Evolutionary conservation across 345 rosid species (phyloP).

Genomic region (Eucalyptus pumila): DNA sequence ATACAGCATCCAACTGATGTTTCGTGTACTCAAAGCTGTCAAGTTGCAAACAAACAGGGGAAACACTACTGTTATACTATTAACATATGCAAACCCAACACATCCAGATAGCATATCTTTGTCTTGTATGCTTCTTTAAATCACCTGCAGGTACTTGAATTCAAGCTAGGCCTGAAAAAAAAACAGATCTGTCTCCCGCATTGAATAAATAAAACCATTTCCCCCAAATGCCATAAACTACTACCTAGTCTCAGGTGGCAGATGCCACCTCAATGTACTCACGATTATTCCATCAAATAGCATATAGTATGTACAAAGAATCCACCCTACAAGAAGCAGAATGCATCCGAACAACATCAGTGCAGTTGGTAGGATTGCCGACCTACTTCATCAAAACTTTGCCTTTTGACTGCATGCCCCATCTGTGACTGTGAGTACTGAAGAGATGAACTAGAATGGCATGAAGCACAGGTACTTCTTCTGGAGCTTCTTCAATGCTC

Average conservation of each 20-base stretch:
- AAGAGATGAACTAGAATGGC: slow-evolving; percentile 11
- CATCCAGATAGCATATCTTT: background rate
- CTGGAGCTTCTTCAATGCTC: background rate
- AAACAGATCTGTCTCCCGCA: background rate
- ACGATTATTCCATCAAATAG: background rate
- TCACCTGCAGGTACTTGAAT: background rate
- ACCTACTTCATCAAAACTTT: background rate
- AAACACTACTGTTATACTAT: background rate
- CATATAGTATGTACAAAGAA: background rate
- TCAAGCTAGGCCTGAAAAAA: background rate
- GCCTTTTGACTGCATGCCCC: background rate
- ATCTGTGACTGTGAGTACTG: background rate
- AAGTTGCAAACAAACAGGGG: background rate
- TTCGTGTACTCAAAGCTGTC: background rate
- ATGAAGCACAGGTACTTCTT: slow-evolving; percentile 16
- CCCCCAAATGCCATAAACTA: background rate
- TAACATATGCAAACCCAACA: background rate
- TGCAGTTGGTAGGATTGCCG: background rate
- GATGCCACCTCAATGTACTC: background rate
- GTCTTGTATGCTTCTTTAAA: background rate
- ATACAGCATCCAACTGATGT: background rate
- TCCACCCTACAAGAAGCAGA: background rate
- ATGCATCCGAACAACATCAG: background rate
- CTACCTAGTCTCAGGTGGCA: background rate
- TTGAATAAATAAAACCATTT: background rate